phyloP scores from a whole-genome alignment of 2,329 filamentous ascomycete genomes.

The Trichoderma sp. region DNA sequence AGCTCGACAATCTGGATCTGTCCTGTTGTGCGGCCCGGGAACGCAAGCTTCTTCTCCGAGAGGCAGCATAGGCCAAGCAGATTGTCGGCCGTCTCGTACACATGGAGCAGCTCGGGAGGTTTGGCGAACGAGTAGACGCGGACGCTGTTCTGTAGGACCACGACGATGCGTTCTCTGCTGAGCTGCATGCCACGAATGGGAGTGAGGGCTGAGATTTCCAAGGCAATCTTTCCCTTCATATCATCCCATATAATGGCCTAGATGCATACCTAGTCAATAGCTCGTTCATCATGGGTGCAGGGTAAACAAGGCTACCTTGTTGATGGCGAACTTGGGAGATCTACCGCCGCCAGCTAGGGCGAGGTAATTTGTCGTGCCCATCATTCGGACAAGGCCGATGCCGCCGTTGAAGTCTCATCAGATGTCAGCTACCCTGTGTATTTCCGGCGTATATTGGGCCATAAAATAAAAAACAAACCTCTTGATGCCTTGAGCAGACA shows the following conservation, averaged over 20 bases:
- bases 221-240: conserved; percentile 64
- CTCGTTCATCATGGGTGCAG: not conserved
- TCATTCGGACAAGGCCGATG: conserved; percentile 79
- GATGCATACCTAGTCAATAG: not conserved
- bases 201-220: conserved; percentile 78
- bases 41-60: conserved; percentile 68
- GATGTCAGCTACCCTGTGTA: not conserved
- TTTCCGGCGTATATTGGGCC: not conserved
- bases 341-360: conserved; percentile 86
- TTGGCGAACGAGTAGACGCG: conserved; percentile 77
- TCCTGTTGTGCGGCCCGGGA: conserved; percentile 81
- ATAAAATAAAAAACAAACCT: conserved; percentile 30
- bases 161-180: conserved; percentile 70
- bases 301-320: conserved; percentile 59
- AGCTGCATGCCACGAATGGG: conserved; percentile 77
- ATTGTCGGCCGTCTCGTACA: conserved; percentile 86
- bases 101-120: conserved; percentile 64
- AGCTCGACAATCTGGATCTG: conserved; percentile 87
- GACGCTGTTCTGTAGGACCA: conserved; percentile 78
- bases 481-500: conserved; percentile 62
- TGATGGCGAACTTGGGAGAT: conserved; percentile 79
- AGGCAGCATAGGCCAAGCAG: conserved; percentile 76
- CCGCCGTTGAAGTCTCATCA: conserved; percentile 71
- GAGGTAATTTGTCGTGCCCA: conserved; percentile 81
- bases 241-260: conserved; percentile 91